phyloP scores from a whole-genome alignment of 1,284 basidiomycete species.

The Trichosporon faecale region DNA sequence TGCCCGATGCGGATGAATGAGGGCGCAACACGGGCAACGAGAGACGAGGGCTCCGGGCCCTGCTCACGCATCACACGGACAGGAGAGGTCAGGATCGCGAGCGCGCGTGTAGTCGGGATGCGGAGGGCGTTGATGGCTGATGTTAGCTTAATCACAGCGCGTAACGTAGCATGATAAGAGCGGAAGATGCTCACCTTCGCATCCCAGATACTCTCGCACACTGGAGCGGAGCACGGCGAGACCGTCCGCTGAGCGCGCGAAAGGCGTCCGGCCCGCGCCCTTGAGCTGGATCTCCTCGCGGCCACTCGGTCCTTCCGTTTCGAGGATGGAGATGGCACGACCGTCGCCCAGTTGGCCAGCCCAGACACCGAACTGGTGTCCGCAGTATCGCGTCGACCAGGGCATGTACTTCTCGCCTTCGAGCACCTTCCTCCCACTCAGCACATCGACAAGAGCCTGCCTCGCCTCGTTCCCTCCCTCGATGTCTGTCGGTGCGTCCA shows the following conservation, averaged over 20 bases:
- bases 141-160: slow-evolving; percentile 7
- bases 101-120: slow-evolving; percentile 84
- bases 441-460: slow-evolving; percentile 71
- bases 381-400: slow-evolving; percentile 78
- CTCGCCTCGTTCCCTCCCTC: slow-evolving; percentile 51
- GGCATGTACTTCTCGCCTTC: slow-evolving; percentile 68
- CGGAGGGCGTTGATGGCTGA: slow-evolving; percentile 79
- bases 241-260: slow-evolving; percentile 85
- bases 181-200: slow-evolving; percentile 62
- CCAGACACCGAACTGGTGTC: slow-evolving; percentile 89
- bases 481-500: slow-evolving; percentile 24
- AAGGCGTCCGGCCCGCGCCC: slow-evolving; percentile 89
- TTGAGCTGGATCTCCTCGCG: slow-evolving; percentile 87
- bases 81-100: slow-evolving; percentile 75
- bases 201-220: slow-evolving; percentile 83
- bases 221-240: slow-evolving; percentile 88
- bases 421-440: slow-evolving; percentile 73
- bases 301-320: slow-evolving; percentile 64
- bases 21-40: slow-evolving; percentile 79
- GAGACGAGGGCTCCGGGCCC: slow-evolving; percentile 67
- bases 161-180: not conserved
- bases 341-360: slow-evolving; percentile 98
- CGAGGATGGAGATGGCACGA: slow-evolving; percentile 79
- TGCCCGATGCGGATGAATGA: slow-evolving; percentile 90
- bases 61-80: slow-evolving; percentile 70